Evolutionary conservation across 192 early-diverging fungal genomes (phyloP).

Genomic region (Coemansia sp.): DNA sequence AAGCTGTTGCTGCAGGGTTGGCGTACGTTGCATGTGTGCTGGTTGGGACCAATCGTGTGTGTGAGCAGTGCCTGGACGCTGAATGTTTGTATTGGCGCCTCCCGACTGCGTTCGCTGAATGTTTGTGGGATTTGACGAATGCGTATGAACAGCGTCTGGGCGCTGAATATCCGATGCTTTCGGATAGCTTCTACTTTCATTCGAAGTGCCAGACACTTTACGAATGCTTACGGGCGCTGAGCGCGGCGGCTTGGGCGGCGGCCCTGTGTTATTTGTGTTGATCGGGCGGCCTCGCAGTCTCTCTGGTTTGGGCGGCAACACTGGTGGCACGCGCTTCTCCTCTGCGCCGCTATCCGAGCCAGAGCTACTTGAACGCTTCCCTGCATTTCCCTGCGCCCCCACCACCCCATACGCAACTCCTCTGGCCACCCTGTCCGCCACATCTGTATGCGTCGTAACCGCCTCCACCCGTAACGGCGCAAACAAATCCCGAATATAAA

Average conservation of each 20-base stretch:
- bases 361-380: background rate
- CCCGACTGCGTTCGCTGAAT: background rate
- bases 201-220: too few relatives aligned
- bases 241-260: conserved; percentile 30
- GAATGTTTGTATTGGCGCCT: background rate
- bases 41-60: background rate
- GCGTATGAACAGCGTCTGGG: background rate
- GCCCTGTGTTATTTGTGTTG: background rate
- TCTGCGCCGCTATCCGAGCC: background rate
- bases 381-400: background rate
- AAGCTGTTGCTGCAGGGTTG: conserved; percentile 3
- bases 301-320: conserved; percentile 43
- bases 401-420: conserved; percentile 41
- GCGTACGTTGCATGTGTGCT: background rate
- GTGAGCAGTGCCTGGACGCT: background rate
- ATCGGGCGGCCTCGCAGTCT: conserved; percentile 9
- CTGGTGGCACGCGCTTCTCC: conserved; percentile 12
- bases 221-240: background rate
- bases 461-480: conserved; percentile 40
- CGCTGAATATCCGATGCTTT: background rate
- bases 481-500: conserved; percentile 78
- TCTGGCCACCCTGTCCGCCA: conserved; percentile 18
- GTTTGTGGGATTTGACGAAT: background rate
- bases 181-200: too few relatives aligned
- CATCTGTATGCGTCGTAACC: conserved; percentile 36